Evolutionary conservation across 805 yeast species (phyloP).

Genomic region (Torulaspora franciscae): DNA sequence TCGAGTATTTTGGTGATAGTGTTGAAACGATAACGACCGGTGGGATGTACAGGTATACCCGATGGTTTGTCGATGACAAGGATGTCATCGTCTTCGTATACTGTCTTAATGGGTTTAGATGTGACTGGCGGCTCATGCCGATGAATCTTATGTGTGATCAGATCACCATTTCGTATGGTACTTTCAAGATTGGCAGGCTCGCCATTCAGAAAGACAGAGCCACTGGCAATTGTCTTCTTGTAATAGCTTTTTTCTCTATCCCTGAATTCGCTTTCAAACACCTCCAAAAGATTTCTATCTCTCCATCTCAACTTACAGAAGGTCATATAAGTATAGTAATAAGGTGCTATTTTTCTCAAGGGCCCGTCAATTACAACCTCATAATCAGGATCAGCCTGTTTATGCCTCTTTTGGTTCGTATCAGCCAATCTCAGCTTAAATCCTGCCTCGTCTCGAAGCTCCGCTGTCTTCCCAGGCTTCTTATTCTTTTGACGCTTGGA

Average conservation of each 20-base stretch:
- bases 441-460: conserved; percentile 29
- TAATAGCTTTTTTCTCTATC: conserved; percentile 70
- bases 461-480: conserved; percentile 10
- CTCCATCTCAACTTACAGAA: conserved; percentile 92
- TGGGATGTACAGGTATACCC: conserved; percentile 94
- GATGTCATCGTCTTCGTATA: conserved; percentile 67
- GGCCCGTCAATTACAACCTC: conserved; percentile 53
- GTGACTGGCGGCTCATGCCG: conserved; percentile 88
- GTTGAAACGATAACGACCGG: conserved; percentile 75
- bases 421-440: conserved; percentile 29
- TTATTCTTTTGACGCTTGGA: conserved; percentile 13
- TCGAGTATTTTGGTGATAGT: conserved; percentile 74
- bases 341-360: conserved; percentile 73
- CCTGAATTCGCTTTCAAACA: conserved; percentile 80
- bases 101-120: conserved; percentile 51
- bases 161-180: conserved; percentile 73
- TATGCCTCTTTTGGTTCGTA: conserved; percentile 37
- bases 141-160: conserved; percentile 72
- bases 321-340: conserved; percentile 83
- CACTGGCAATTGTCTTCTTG: conserved; percentile 47
- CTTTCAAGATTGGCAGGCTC: conserved; percentile 59
- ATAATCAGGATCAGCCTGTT: conserved; percentile 57
- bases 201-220: conserved; percentile 71
- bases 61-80: conserved; percentile 89
- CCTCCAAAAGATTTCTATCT: conserved; percentile 70